These are phyloP conservation scores for Pleurotus pulmonarius DNA, from an alignment of 768 basidiomycete species.

Conservation along the genomic window DNA sequence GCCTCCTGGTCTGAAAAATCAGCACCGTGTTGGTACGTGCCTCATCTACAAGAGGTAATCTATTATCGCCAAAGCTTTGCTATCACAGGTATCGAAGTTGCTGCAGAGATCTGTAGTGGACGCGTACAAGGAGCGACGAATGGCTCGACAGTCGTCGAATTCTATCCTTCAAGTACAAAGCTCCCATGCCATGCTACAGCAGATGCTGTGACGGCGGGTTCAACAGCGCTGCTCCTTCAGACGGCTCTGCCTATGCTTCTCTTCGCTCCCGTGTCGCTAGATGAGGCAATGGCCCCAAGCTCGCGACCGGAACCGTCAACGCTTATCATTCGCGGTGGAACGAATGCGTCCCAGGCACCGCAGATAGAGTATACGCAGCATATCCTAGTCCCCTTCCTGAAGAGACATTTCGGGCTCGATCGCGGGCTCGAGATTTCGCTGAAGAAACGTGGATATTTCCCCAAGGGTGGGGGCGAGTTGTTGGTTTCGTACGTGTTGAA, in stretches of 20 bases:
- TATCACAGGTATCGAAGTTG: slow-evolving; percentile 57
- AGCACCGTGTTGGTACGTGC: slow-evolving; percentile 62
- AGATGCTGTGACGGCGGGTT: slow-evolving; percentile 58
- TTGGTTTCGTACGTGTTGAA: slow-evolving; percentile 18
- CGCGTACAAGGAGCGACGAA: slow-evolving; percentile 49
- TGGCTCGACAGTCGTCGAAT: slow-evolving; percentile 51
- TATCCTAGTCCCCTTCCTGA: slow-evolving; percentile 67
- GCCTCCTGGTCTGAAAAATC: slow-evolving; percentile 65
- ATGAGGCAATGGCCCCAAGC: too few relatives aligned
- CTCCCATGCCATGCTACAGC: slow-evolving; percentile 37
- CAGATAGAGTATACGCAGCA: slow-evolving; percentile 71
- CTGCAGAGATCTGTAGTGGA: slow-evolving; percentile 56
- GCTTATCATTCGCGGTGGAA: slow-evolving; percentile 63
- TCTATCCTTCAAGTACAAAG: slow-evolving; percentile 45
- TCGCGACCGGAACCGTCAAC: slow-evolving; percentile 30
- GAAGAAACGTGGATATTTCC: slow-evolving; percentile 63
- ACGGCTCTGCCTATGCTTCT: slow-evolving; percentile 66
- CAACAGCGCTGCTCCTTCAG: slow-evolving; percentile 65
- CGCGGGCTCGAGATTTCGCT: slow-evolving; percentile 42
- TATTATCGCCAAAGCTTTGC: background rate
- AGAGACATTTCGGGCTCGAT: slow-evolving; percentile 45
- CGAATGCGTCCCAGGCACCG: slow-evolving; percentile 67
- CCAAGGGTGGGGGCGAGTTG: slow-evolving; percentile 69
- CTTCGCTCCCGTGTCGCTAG: slow-evolving; percentile 33
- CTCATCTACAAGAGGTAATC: background rate